Percentiles rank a stretch among this genome's conserved stretches.
Evolutionary conservation across 2,329 filamentous ascomycete genomes (phyloP).

Genomic region (Xylariales sp.): DNA sequence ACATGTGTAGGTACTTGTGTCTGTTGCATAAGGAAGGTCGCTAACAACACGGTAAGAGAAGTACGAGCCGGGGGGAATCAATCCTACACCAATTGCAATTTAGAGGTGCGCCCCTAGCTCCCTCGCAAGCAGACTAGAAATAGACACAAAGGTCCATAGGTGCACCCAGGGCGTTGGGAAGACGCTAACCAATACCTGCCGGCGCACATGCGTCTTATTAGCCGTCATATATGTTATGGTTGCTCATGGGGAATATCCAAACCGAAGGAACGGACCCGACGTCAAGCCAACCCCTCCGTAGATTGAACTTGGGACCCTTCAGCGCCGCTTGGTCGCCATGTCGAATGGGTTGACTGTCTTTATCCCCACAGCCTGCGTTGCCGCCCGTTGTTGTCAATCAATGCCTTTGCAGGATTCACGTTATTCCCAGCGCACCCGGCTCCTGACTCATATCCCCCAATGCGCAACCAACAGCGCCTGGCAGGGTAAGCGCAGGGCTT

Average conservation of each 20-base stretch:
- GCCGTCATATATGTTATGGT: constrained; percentile 1
- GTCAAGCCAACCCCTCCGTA: not conserved
- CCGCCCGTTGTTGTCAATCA: too few relatives aligned
- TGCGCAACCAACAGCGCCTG: too few relatives aligned
- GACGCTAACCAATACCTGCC: constrained; percentile 10
- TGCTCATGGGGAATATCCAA: not conserved
- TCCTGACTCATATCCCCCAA: too few relatives aligned
- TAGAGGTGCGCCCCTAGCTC: not conserved
- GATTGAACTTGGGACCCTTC: too few relatives aligned
- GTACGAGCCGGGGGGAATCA: not conserved
- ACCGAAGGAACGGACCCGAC: not conserved
- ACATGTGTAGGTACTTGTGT: too few relatives aligned
- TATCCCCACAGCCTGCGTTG: too few relatives aligned
- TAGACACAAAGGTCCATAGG: constrained; percentile 7
- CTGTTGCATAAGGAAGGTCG: not conserved
- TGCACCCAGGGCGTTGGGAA: constrained; percentile 12
- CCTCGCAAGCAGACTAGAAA: too few relatives aligned
- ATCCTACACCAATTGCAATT: constrained; percentile 2
- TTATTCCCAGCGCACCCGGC: too few relatives aligned
- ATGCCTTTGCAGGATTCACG: too few relatives aligned
- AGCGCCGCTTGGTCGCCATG: too few relatives aligned
- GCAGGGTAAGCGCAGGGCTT: too few relatives aligned
- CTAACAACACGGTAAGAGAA: not conserved
- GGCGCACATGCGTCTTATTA: constrained; percentile 8
- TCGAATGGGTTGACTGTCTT: too few relatives aligned